Base-by-base conservation (phyloP, 768 basidiomycete genomes). In the Piloderma croceum region DNA sequence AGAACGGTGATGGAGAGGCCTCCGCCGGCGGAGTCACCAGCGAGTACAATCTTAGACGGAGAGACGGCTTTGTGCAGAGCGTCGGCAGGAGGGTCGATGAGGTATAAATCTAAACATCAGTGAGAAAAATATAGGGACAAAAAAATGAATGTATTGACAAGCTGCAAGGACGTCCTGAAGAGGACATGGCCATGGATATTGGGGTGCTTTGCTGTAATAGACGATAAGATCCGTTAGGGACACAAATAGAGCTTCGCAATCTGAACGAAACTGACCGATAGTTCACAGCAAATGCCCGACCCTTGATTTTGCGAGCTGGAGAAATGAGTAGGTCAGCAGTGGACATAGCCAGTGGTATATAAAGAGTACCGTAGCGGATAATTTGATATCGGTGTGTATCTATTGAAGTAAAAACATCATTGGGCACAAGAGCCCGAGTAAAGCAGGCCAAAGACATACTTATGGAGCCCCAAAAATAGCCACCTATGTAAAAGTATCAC, bases 161-260 rank as follows among this genome's bases (percentile, higher is more conserved):
- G 84, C 81, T 3, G 87, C 83, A 19, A 89, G 58, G 12, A 81
- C 77, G 50, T 90, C 88, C 44, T 86, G 84, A 0, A 90, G 52
- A 1, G 81, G 75, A 56, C 79, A 81, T 3, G 86, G 87, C 72
- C 84, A 89, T 11, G 87, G 87, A 51, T 86, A 89, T 58, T 90
- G 88, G 2, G 88, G 87, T 1, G 86, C 83, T 54, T 86, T 80
- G 32, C 85, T 79, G 52, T 60, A 61, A 1, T 18, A 15, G 9
- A n/a, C 22, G 21, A 46, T 32, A 32, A 32, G 18, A 34, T 5
- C 4, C 15, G 23, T 39, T 18, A 10, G 6, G 34, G 17, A 11
- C 23, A 27, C 21, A 29, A 21, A 17, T 6, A 17, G 18, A 15
- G n/a, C n/a, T n/a, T n/a, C n/a, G n/a, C n/a, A 10, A 15, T 21